A percentile compares a stretch with the other conserved stretches of the same genome.
Conservation (phyloP, 306 rosid species). For the Leucaena leucocephala region DNA sequence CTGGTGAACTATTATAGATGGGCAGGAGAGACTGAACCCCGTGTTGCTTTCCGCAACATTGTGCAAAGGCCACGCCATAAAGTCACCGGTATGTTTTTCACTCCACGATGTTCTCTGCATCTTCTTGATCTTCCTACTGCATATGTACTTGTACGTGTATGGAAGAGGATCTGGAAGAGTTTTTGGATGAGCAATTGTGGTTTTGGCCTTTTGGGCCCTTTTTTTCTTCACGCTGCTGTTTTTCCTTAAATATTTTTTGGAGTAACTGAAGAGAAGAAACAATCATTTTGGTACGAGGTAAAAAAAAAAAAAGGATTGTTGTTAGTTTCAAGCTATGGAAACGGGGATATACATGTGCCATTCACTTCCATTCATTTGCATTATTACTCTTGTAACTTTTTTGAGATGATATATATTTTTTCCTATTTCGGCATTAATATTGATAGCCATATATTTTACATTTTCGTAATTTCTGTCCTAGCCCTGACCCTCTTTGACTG, state of each 20-base stretch:
- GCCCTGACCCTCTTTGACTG: neutral
- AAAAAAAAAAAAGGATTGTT: neutral
- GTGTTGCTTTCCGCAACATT: constrained; percentile 95
- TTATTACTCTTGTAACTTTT: neutral
- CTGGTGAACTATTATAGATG: constrained; percentile 59
- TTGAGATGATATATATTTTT: neutral
- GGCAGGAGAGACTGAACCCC: constrained; percentile 96
- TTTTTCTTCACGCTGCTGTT: neutral
- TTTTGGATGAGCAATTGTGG: neutral
- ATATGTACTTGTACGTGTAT: neutral
- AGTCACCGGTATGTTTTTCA: constrained; percentile 59
- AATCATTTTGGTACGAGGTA: neutral
- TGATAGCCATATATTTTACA: neutral
- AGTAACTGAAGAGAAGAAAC: neutral
- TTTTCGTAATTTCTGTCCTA: neutral
- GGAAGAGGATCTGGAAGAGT: constrained; percentile 6
- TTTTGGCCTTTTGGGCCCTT: neutral
- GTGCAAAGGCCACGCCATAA: constrained; percentile 99
- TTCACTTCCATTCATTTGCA: neutral
- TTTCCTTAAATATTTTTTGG: neutral
- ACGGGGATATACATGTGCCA: neutral
- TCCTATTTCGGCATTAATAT: neutral
- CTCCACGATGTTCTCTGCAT: neutral
- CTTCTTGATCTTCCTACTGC: neutral
- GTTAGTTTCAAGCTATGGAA: constrained; percentile 3